Base-by-base conservation (phyloP, 495 filamentous ascomycete species). In the Haplographium delicatum region DNA sequence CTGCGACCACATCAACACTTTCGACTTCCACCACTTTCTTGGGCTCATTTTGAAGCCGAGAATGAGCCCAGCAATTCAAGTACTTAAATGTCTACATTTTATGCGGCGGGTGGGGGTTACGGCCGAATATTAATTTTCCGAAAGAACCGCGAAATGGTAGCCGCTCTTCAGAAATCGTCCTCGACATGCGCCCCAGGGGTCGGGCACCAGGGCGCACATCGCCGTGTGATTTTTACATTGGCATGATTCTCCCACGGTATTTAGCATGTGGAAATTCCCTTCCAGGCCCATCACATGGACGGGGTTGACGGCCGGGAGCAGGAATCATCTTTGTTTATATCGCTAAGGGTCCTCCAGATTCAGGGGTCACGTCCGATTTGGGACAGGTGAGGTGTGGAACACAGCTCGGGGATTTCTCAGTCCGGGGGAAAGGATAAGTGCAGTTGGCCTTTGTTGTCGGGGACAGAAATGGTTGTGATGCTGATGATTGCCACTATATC, bases 1-100 rank as follows among this genome's bases (percentile, higher is more conserved):
- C 11, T 25, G 23, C 25, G 18, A 51, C 15, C 11, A 28, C 15
- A 35, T 47, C 16, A 43, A 53, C 16, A 22, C 25, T 8, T 22
- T 11, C 18, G 31, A 43, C 24, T 20, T 50, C 42, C 45, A 15
- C 45, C 34, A 51, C 59, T 43, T 56, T 62, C 50, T 56, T 58
- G 53, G 47, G 39, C 59, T 62, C 27, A 24, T 49, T 54, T 41
- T 47, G 47, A 56, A 59, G 59, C 56, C n/a, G 13, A 2, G 13
- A 30, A 3, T 15, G 37, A 47, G 51, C 43, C 37, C 39, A 41
- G 35, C 49, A 47, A 31, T 47, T 55, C 39, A 31, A 62, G 59
- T 62, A 59, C 55, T 51, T 39, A 56, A 34, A 40, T 51, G 55
- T 42, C 35, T 54, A 25, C 27, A 25, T 35, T 49, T 38, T 37